Evolutionary conservation across 352 stramenopile species (phyloP), one percentile per base, ranked within the genome.

Genomic region (Phytophthora syringae): DNA sequence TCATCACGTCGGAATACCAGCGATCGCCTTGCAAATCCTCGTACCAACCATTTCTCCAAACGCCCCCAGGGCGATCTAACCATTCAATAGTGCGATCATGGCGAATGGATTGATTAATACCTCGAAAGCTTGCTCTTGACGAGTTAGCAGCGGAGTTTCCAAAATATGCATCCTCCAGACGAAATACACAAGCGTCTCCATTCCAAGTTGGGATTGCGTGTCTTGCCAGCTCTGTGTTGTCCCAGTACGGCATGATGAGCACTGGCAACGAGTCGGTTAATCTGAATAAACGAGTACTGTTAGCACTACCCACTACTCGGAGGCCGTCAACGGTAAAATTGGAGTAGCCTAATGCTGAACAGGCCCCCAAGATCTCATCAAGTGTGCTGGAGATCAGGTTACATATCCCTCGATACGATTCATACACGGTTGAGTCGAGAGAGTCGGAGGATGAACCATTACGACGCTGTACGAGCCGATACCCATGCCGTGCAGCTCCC

Each of bases 1-100:
- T 76, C n/a, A 48, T 45, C 4, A 76, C 37, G 30, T 76, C 62
- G 13, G 63, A 58, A 45, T 66, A 76, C 68, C 68, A 76, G 1
- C 48, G 56, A 40, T n/a, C 51, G 1, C 68, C 68, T 21, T 67
- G 36, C 12, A 48, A 56, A 21, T 72, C 63, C n/a, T 76, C 63
- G 37, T 76, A 76, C 68, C 68, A 76, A 9, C 68, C 68, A 49
- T 72, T 66, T 13, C 58, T 48, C 62, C 63, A 76, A 13, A 32
- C 43, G 0, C 68, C 68, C 28, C 39, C 42, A 24, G 18, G 43
- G 9, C 28, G 11, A 15, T 67, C 57, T 2, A 75, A 32, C 60
- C 54, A 75, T 27, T 65, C 15, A 10, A 59, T 13, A 20, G 67
- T 72, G 37, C 57, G 61, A 0, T 49, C 18, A 11, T 68, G 52